Evolutionary conservation across 768 basidiomycete species (phyloP).

Genomic region (Trametes villosa): DNA sequence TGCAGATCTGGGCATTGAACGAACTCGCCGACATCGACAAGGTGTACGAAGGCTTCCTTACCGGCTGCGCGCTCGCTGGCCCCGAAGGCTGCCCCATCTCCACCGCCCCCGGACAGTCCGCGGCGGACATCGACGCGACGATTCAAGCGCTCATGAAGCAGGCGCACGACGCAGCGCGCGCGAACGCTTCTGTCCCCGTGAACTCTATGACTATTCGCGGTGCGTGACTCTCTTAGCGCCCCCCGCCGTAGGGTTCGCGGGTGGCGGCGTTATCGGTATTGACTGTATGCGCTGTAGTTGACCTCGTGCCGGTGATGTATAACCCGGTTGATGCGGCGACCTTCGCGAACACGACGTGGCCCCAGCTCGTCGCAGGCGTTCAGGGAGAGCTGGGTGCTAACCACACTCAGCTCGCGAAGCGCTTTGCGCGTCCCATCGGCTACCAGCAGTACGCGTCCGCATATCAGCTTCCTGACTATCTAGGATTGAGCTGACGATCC

Average conservation of each 20-base stretch:
- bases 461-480: too few species aligned
- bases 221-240: not conserved
- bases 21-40: constrained; percentile 2
- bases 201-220: constrained; percentile 11
- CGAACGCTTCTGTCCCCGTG: constrained; percentile 7
- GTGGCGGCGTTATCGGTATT: not conserved
- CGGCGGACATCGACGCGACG: constrained; percentile 6
- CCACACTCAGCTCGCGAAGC: not conserved
- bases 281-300: not conserved
- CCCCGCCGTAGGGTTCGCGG: not conserved
- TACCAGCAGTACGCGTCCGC: not conserved
- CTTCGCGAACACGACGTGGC: constrained; percentile 11
- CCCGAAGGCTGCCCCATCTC: constrained; percentile 9
- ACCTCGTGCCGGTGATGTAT: not conserved
- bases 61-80: constrained; percentile 21
- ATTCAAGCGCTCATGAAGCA: constrained; percentile 7
- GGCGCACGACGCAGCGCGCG: constrained; percentile 11
- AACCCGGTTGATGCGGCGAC: not conserved
- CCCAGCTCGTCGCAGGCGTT: constrained; percentile 3
- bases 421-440: not conserved
- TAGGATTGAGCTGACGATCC: not conserved
- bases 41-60: constrained; percentile 11
- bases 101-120: not conserved
- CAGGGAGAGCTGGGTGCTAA: not conserved
- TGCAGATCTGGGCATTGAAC: not conserved